Percentiles rank a stretch among this genome's conserved stretches.
phyloP scores from a whole-genome alignment of 1,284 basidiomycete species.

The Pyrrhoderma lamaoense region DNA sequence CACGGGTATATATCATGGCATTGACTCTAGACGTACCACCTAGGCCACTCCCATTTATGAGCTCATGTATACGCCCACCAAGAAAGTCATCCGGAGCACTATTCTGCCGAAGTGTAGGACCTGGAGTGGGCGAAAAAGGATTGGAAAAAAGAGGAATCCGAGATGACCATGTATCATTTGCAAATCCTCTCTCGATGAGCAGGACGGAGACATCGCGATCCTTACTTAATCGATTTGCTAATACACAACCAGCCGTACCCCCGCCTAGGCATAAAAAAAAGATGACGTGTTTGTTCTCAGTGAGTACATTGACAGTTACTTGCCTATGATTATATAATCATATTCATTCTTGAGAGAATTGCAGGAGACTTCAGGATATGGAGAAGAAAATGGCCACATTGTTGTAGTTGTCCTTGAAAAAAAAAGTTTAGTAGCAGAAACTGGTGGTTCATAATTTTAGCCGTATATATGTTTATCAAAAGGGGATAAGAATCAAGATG shows the following conservation, averaged over 20 bases:
- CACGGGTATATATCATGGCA: slow-evolving; percentile 32
- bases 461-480: too few relatives aligned
- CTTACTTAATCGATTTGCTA: slow-evolving; percentile 34
- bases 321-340: slow-evolving; percentile 12
- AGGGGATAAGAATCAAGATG: too few relatives aligned
- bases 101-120: background rate
- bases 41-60: slow-evolving; percentile 34
- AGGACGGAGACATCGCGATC: slow-evolving; percentile 27
- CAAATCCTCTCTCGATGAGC: slow-evolving; percentile 20
- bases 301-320: too few relatives aligned
- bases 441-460: too few relatives aligned
- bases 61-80: slow-evolving; percentile 19
- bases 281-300: too few relatives aligned
- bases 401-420: background rate
- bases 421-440: too few relatives aligned
- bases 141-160: background rate
- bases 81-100: background rate
- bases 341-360: background rate
- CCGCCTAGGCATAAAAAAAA: background rate
- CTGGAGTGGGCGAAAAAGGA: background rate
- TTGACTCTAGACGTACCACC: slow-evolving; percentile 41
- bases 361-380: slow-evolving; percentile 6
- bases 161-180: background rate
- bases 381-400: slow-evolving; percentile 10
- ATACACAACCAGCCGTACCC: slow-evolving; percentile 33